Percentiles rank a stretch among this genome's conserved stretches.
Evolutionary conservation across 148 eudicot genomes (phyloP).

Genomic region (Rhododendron ovatum): DNA sequence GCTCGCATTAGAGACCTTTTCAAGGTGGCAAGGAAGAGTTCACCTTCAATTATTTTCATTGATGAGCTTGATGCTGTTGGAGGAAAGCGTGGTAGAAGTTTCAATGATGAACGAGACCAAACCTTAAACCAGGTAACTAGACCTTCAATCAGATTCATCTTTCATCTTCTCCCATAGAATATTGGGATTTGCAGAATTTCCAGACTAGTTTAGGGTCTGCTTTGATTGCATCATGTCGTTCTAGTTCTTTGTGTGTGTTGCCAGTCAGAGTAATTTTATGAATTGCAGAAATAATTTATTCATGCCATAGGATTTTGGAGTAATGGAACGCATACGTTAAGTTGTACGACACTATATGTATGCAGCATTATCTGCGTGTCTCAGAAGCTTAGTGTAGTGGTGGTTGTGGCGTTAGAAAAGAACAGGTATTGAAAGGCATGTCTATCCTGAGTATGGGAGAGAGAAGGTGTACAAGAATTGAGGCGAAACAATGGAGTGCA

Average conservation of each 20-base stretch:
- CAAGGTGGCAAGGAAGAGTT: slow-evolving; percentile 67
- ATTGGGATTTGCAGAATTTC: neutral
- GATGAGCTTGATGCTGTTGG: slow-evolving; percentile 99
- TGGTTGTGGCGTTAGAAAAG: neutral
- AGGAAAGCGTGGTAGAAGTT: slow-evolving; percentile 95
- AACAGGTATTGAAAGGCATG: neutral
- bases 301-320: neutral
- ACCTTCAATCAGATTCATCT: neutral
- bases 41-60: slow-evolving; percentile 92
- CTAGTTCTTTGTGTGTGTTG: neutral
- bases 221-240: neutral
- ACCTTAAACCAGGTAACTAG: slow-evolving; percentile 82
- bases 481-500: neutral
- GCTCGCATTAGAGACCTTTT: slow-evolving; percentile 98
- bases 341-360: neutral
- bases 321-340: neutral
- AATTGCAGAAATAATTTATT: neutral
- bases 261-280: neutral
- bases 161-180: neutral
- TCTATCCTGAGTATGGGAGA: neutral
- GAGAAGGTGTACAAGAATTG: neutral
- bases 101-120: slow-evolving; percentile 96
- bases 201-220: neutral
- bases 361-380: neutral
- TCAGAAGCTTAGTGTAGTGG: neutral